Evolutionary conservation across 2,329 filamentous ascomycete species (phyloP).

Genomic region (Aspergillus pseudoviridinutans): DNA sequence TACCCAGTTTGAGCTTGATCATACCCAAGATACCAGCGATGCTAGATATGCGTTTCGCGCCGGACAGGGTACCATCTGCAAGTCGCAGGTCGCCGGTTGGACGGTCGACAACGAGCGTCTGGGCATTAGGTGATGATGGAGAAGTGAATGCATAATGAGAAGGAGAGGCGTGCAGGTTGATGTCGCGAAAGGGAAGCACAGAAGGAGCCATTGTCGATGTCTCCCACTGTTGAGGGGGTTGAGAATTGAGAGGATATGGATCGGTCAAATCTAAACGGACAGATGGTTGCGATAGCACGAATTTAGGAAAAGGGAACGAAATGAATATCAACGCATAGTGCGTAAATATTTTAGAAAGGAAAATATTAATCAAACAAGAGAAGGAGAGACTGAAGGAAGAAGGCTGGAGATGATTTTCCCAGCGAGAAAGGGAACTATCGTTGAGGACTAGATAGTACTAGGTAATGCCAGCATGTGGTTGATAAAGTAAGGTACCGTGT

Average conservation of each 20-base stretch:
- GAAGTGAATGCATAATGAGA: slow-evolving; percentile 96
- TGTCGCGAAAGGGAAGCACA: slow-evolving; percentile 78
- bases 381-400: slow-evolving; percentile 1
- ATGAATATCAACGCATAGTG: slow-evolving; percentile 11
- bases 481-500: background rate
- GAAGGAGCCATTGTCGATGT: slow-evolving; percentile 29
- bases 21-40: slow-evolving; percentile 93
- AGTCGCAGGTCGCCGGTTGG: slow-evolving; percentile 88
- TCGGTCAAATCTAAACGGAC: slow-evolving; percentile 2
- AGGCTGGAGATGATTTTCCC: background rate
- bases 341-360: background rate
- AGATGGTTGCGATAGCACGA: background rate
- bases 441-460: background rate
- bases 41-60: slow-evolving; percentile 82
- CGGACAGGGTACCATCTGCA: slow-evolving; percentile 70
- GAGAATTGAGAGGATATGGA: slow-evolving; percentile 4
- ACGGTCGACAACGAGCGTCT: slow-evolving; percentile 82
- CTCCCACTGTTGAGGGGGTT: background rate
- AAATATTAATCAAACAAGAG: background rate
- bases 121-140: slow-evolving; percentile 84
- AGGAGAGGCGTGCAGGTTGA: slow-evolving; percentile 89
- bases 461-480: slow-evolving; percentile 5
- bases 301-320: background rate
- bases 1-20: slow-evolving; percentile 88
- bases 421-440: slow-evolving; percentile 1